Conservation (phyloP, 805 yeast genomes). For the Myxozyma neotropica region DNA sequence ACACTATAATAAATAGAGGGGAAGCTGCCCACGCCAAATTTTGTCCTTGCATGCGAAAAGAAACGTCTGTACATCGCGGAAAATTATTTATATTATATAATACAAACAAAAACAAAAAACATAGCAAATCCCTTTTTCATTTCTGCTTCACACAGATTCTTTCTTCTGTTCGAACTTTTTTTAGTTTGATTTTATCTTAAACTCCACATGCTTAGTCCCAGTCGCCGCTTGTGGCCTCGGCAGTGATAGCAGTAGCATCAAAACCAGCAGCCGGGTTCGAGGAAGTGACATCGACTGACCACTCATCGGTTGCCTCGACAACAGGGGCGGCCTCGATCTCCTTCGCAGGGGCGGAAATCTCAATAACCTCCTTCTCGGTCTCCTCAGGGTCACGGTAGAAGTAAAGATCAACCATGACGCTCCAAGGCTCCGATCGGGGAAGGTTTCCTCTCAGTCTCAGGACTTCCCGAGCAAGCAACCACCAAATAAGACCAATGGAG, state of each 20-base stretch:
- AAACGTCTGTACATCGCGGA: neutral
- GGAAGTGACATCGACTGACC: slow-evolving; percentile 45
- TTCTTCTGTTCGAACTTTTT: slow-evolving; percentile 10
- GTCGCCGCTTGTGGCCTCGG: slow-evolving; percentile 35
- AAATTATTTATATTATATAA: slow-evolving; percentile 9
- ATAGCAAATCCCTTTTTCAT: slow-evolving; percentile 14
- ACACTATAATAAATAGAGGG: too few species aligned
- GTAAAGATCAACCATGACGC: slow-evolving; percentile 99
- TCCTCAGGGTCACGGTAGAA: slow-evolving; percentile 99
- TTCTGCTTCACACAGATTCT: slow-evolving; percentile 12
- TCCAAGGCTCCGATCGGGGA: slow-evolving; percentile 96
- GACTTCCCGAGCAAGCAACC: slow-evolving; percentile 98
- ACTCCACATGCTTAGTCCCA: slow-evolving; percentile 26
- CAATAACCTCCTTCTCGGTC: slow-evolving; percentile 76
- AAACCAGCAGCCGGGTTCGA: slow-evolving; percentile 64
- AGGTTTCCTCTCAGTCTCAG: slow-evolving; percentile 97
- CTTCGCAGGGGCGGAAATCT: slow-evolving; percentile 62
- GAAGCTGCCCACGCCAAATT: neutral
- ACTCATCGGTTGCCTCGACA: slow-evolving; percentile 64
- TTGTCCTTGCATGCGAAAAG: neutral
- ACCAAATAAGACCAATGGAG: slow-evolving; percentile 99
- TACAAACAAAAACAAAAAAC: slow-evolving; percentile 8
- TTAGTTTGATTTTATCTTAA: neutral
- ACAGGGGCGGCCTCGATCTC: slow-evolving; percentile 68
- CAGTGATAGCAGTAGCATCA: slow-evolving; percentile 48